Evolutionary conservation across 805 yeast genomes (phyloP).

Genomic region (Metschnikowia similis): DNA sequence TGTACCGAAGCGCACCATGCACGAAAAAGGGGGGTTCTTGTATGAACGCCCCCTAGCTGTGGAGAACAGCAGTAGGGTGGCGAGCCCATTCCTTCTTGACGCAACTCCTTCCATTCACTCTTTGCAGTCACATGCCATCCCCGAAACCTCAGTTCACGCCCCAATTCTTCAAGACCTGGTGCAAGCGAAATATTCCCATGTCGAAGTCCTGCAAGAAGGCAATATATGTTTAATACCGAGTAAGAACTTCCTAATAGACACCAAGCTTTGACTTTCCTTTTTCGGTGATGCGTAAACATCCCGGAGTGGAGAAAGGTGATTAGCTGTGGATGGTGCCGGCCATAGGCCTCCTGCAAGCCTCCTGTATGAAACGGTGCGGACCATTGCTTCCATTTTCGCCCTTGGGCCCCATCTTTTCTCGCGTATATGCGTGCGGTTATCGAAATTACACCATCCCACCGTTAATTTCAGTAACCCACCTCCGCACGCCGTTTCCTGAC

Average conservation of each 20-base stretch:
- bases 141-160: neutral
- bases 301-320: no score
- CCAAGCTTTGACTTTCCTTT: no score
- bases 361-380: neutral
- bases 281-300: no score
- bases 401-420: neutral
- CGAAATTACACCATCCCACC: neutral
- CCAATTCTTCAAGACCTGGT: neutral
- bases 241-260: no score
- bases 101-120: neutral
- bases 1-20: slow-evolving; percentile 1
- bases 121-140: neutral
- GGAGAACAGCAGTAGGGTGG: neutral
- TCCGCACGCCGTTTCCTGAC: neutral
- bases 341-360: no score
- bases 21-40: slow-evolving; percentile 1
- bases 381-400: neutral
- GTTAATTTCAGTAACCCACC: neutral
- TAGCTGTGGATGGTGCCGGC: no score
- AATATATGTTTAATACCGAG: no score
- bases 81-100: neutral
- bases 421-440: neutral
- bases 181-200: no score
- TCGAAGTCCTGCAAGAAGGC: no score
- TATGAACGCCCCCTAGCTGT: neutral